phyloP scores from a whole-genome alignment of 495 filamentous ascomycete genomes.

The Platismatia glauca region DNA sequence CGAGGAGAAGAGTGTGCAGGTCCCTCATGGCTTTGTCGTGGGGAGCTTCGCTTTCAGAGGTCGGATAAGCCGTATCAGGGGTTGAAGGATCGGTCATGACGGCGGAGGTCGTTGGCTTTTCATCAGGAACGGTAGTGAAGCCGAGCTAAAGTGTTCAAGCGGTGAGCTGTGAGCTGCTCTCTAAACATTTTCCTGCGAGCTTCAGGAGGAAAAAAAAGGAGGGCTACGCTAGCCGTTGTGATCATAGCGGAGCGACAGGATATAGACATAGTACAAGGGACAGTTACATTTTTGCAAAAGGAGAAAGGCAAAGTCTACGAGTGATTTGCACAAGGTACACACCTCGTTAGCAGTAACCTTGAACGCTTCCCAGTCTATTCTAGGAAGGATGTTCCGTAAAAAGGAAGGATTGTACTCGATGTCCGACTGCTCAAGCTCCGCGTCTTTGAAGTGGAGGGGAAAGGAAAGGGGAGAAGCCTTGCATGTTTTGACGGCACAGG shows the following conservation, averaged over 20 bases:
- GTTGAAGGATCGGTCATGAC: neutral
- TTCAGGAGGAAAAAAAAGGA: neutral
- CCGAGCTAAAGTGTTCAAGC: slow-evolving; percentile 50
- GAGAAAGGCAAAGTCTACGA: neutral
- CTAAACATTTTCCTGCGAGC: neutral
- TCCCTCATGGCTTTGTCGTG: slow-evolving; percentile 63
- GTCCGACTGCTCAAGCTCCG: slow-evolving; percentile 75
- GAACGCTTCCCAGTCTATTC: slow-evolving; percentile 81
- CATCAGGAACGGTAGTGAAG: slow-evolving; percentile 64
- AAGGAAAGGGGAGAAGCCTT: slow-evolving; percentile 68
- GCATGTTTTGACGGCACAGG: slow-evolving; percentile 91
- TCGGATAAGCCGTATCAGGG: neutral
- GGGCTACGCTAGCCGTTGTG: neutral
- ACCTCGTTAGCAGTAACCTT: slow-evolving; percentile 71
- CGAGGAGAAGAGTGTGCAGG: slow-evolving; percentile 72
- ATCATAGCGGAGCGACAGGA: neutral
- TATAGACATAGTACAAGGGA: neutral
- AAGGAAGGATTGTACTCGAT: slow-evolving; percentile 70
- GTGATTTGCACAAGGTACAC: slow-evolving; percentile 19
- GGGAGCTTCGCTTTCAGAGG: slow-evolving; percentile 39
- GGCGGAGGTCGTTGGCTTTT: slow-evolving; percentile 28
- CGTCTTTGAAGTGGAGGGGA: slow-evolving; percentile 83
- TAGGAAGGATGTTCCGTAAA: slow-evolving; percentile 70
- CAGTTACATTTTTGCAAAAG: neutral
- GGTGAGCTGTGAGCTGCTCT: neutral